Evolutionary conservation across 2,329 filamentous ascomycete species (phyloP).

Genomic region (Alternaria longipes): DNA sequence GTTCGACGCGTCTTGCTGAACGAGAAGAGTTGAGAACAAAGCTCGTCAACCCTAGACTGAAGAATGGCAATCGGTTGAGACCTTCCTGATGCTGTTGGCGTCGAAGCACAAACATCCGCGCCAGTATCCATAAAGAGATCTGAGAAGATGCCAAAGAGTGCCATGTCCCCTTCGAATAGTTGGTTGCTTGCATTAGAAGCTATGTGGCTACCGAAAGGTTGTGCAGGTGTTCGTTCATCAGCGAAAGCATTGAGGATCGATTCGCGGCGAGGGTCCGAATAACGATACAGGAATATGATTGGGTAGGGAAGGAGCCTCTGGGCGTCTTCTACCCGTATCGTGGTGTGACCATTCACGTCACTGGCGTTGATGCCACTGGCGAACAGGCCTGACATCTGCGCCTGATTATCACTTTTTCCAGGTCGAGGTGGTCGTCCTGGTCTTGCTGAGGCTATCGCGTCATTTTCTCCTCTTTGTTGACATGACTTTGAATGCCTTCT

Average conservation of each 20-base stretch:
- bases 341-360: background rate
- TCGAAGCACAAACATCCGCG: background rate
- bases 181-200: background rate
- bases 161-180: conserved; percentile 2
- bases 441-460: conserved; percentile 4
- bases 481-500: conserved; percentile 13
- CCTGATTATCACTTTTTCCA: background rate
- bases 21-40: background rate
- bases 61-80: background rate
- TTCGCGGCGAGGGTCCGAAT: conserved; percentile 21
- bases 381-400: background rate
- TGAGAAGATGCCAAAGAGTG: conserved; percentile 12
- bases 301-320: background rate
- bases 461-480: conserved; percentile 4
- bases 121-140: conserved; percentile 5
- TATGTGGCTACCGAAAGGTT: background rate
- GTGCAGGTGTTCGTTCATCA: conserved; percentile 3
- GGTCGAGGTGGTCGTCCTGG: background rate
- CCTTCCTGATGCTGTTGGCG: background rate
- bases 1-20: background rate
- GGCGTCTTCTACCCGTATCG: background rate
- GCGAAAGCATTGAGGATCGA: conserved; percentile 18
- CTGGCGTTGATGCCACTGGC: background rate
- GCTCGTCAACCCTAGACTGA: background rate
- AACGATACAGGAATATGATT: conserved; percentile 21